A percentile compares a stretch with the other conserved stretches of the same genome.
Evolutionary conservation across 805 yeast species (phyloP).

Genomic region (Sugiyamaella marilandica): DNA sequence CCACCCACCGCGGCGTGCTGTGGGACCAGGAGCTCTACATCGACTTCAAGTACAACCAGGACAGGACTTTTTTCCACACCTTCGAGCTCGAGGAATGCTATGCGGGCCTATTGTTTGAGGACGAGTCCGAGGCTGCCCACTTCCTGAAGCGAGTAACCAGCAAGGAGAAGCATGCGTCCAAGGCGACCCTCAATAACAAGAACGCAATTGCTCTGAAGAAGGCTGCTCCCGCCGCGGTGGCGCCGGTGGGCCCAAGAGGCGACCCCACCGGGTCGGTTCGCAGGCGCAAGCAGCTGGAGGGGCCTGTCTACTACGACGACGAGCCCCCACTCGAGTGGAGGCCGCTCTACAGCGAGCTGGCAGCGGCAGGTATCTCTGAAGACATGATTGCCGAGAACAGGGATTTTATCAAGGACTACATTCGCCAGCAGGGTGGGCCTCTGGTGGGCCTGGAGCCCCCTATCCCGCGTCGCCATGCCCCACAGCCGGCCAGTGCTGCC

Average conservation of each 20-base stretch:
- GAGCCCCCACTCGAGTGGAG: conserved; percentile 85
- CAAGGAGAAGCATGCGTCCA: conserved; percentile 79
- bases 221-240: conserved; percentile 34
- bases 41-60: conserved; percentile 86
- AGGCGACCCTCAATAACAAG: conserved; percentile 78
- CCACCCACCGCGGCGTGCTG: conserved; percentile 69
- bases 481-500: conserved; percentile 32
- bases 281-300: conserved; percentile 28
- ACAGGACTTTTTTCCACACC: conserved; percentile 88
- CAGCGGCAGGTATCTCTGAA: conserved; percentile 73
- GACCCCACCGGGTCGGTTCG: conserved; percentile 38
- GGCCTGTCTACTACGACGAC: conserved; percentile 61
- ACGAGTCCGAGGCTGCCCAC: conserved; percentile 79
- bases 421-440: conserved; percentile 69
- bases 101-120: conserved; percentile 85
- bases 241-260: conserved; percentile 58
- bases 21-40: conserved; percentile 97
- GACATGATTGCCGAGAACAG: conserved; percentile 86
- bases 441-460: conserved; percentile 84
- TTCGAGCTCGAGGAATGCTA: conserved; percentile 89
- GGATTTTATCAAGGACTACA: conserved; percentile 75
- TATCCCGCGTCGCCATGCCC: conserved; percentile 52
- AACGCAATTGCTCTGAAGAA: conserved; percentile 80
- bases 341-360: conserved; percentile 64
- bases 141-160: conserved; percentile 72